Base-by-base conservation (phyloP, 306 rosid genomes). In the Potentilla sterilis region DNA sequence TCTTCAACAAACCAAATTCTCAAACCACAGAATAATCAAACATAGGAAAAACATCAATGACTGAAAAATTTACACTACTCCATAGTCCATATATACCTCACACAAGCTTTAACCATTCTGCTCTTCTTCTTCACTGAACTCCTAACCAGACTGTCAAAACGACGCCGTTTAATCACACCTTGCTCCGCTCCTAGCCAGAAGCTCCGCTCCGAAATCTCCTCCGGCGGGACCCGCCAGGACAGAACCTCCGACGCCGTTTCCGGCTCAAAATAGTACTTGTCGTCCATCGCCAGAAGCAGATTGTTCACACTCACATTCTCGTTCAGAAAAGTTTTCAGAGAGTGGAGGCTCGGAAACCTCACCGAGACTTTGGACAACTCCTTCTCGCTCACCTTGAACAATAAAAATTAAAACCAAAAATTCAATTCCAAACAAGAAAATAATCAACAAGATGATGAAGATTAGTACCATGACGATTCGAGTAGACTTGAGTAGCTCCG, bases 281-380 rank as follows among this genome's bases (percentile, higher is more conserved):
- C 96, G 48, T 89, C 89, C 9, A 92, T 86, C 24, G 86, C 83
- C 51, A 96, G 98, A 2, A 73, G 75, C 43, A 71, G 79, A 18
- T 86, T 85, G 49, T 61, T 80, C 9, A 5, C 11, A 16, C 3
- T 15, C 24, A 15, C 69, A 1, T 62, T 15, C n/a, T 57, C 75
- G 65, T 76, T 74, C 81, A 92, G 81, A 69, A 84, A 88, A 44
- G 83, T 67, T 11, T 90, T 86, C 16, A 92, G 95, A 68, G 97
- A 88, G 42, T 77, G 80, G 9, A 87, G 55, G 81, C 93, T 92
- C 16, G 98, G 96, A 73, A 88, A 90, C 83, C 97, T 85, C 77
- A 88, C 42, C 1, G 90, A 81, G 40, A 90, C 87, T 9, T 80
- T 81, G 67, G 71, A 34, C 73, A 74, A 73, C 16, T 75, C 59